Evolutionary conservation across 805 yeast genomes (phyloP).

Genomic region (Spencermartinsiella europaea): DNA sequence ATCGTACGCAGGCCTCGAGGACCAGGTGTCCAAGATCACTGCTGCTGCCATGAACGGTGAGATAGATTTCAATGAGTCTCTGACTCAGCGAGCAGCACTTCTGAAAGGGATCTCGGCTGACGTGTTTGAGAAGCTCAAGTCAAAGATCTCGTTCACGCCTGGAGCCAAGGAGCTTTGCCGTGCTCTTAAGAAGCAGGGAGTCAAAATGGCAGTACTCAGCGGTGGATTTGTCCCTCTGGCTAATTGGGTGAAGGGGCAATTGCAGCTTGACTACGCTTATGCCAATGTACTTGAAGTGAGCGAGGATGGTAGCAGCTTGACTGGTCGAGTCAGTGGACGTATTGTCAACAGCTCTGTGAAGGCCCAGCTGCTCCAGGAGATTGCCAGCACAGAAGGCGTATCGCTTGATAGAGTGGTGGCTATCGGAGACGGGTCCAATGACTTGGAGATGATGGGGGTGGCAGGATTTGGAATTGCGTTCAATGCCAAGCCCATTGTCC

Average conservation of each 20-base stretch:
- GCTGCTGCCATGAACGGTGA: constrained; percentile 97
- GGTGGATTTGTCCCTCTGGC: constrained; percentile 96
- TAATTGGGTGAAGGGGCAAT: constrained; percentile 55
- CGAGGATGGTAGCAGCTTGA: constrained; percentile 44
- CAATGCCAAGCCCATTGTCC: constrained; percentile 95
- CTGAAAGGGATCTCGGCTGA: constrained; percentile 74
- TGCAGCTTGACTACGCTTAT: constrained; percentile 79
- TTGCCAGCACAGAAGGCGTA: constrained; percentile 31
- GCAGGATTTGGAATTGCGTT: constrained; percentile 97
- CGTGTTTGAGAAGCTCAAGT: constrained; percentile 75
- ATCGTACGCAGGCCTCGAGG: constrained; percentile 85
- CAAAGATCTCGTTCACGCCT: constrained; percentile 66
- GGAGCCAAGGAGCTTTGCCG: constrained; percentile 74
- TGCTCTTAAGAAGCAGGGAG: constrained; percentile 56
- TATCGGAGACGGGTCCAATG: constrained; percentile 97
- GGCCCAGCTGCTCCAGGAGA: constrained; percentile 60
- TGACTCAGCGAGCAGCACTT: constrained; percentile 68
- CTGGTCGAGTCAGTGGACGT: constrained; percentile 74
- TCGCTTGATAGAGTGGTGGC: constrained; percentile 54
- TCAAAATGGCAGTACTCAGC: constrained; percentile 77
- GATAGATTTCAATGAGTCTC: constrained; percentile 79
- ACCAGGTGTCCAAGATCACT: constrained; percentile 81
- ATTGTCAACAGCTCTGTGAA: constrained; percentile 84
- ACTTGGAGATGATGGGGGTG: constrained; percentile 80
- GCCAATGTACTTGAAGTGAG: constrained; percentile 58